These are phyloP conservation scores for Schwanniomyces sp. DNA, from an alignment of 805 yeast genomes.

Conservation along the genomic window DNA sequence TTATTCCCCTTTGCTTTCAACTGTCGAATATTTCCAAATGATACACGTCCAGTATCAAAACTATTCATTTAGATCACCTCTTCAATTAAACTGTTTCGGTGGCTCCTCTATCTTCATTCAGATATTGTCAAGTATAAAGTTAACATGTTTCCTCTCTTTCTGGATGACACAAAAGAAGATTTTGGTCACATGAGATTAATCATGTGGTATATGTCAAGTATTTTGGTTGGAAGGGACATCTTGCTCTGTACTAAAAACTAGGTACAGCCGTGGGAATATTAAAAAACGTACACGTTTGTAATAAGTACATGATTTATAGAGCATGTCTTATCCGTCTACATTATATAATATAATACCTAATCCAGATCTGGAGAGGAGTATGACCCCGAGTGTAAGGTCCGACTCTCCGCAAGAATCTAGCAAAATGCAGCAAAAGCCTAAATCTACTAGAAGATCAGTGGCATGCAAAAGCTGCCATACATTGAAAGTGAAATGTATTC, in stretches of 20 bases:
- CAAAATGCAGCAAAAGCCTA: neutral
- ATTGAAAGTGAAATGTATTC: conserved; percentile 81
- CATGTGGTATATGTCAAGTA: neutral
- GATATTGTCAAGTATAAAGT: no score
- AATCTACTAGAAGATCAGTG: conserved; percentile 7
- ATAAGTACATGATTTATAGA: neutral
- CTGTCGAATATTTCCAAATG: conserved; percentile 12
- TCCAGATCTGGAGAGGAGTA: neutral
- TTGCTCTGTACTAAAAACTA: neutral
- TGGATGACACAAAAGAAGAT: neutral
- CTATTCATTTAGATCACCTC: neutral
- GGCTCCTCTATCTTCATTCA: no score
- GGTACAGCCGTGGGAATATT: neutral
- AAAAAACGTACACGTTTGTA: neutral
- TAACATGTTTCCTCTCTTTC: no score
- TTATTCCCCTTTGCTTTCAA: conserved; percentile 18
- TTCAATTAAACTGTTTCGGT: neutral
- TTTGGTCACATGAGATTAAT: no score
- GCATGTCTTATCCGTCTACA: neutral
- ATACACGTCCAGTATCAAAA: conserved; percentile 3
- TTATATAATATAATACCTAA: neutral
- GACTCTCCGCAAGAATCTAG: neutral
- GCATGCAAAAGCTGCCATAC: conserved; percentile 79
- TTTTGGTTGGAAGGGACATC: neutral
- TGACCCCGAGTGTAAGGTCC: no score